A percentile compares a stretch with the other conserved stretches of the same genome.
These are phyloP conservation scores for Neoboletus magnificus DNA, from an alignment of 768 basidiomycete genomes.

Conservation along the genomic window DNA sequence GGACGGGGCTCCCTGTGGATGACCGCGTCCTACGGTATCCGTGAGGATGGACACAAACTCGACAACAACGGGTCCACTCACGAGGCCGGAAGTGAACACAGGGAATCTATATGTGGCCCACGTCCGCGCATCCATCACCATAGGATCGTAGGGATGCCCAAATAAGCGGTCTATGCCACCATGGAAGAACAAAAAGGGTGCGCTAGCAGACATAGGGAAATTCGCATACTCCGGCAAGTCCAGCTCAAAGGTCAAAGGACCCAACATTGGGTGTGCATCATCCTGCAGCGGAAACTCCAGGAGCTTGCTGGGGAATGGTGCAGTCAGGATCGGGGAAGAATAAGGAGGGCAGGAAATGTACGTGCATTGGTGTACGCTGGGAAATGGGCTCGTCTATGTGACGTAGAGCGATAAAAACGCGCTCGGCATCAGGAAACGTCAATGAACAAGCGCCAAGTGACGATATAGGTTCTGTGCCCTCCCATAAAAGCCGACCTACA, in stretches of 20 bases:
- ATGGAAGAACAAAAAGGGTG: constrained; percentile 17
- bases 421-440: constrained; percentile 13
- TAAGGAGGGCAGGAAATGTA: background rate
- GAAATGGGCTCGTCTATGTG: constrained; percentile 13
- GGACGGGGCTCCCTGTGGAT: background rate
- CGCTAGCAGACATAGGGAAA: constrained; percentile 15
- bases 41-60: background rate
- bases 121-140: constrained; percentile 18
- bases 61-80: constrained; percentile 3
- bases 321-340: constrained; percentile 5
- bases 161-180: constrained; percentile 15
- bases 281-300: constrained; percentile 19
- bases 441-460: constrained; percentile 20
- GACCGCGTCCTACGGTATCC: constrained; percentile 1
- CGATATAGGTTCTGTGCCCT: constrained; percentile 12
- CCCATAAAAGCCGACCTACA: constrained; percentile 18
- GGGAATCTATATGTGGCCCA: constrained; percentile 17
- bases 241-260: constrained; percentile 13
- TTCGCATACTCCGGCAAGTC: constrained; percentile 17
- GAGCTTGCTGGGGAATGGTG: constrained; percentile 14
- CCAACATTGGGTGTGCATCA: constrained; percentile 8
- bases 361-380: constrained; percentile 20
- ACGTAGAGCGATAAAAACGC: constrained; percentile 21
- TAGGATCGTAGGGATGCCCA: constrained; percentile 4
- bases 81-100: constrained; percentile 8